Evolutionary conservation across 352 stramenopile species (phyloP).

Genomic region (Elongisporangium prolatum): DNA sequence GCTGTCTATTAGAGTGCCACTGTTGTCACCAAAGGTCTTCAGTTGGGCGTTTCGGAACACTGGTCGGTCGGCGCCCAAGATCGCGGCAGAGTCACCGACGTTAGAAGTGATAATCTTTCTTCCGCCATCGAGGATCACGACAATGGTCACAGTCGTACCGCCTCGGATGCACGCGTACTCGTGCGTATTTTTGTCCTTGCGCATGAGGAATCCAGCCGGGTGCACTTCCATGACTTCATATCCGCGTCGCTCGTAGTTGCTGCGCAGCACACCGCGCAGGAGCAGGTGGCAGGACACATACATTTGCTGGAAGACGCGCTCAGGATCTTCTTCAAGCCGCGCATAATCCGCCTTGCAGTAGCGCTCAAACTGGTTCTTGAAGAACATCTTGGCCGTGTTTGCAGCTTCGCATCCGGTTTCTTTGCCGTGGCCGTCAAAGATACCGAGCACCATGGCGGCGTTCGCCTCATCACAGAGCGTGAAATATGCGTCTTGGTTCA

Average conservation of each 20-base stretch:
- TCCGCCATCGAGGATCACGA: constrained; percentile 67
- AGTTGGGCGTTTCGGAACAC: constrained; percentile 24
- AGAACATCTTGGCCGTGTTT: constrained; percentile 49
- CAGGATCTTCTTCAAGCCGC: constrained; percentile 45
- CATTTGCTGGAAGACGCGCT: constrained; percentile 37
- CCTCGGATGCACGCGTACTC: constrained; percentile 79
- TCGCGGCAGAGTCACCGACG: constrained; percentile 70
- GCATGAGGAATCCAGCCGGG: constrained; percentile 56
- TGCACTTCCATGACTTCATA: constrained; percentile 56
- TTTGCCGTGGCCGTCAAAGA: constrained; percentile 86
- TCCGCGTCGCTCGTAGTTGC: constrained; percentile 53
- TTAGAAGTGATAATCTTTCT: constrained; percentile 76
- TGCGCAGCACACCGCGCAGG: constrained; percentile 58
- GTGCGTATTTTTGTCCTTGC: constrained; percentile 24
- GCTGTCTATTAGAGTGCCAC: constrained; percentile 5
- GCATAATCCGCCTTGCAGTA: constrained; percentile 40
- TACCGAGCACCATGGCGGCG: constrained; percentile 47
- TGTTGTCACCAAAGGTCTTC: constrained; percentile 17
- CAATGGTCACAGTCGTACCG: constrained; percentile 81
- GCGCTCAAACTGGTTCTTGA: constrained; percentile 54
- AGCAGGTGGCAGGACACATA: constrained; percentile 56
- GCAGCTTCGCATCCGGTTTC: constrained; percentile 72
- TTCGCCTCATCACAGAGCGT: constrained; percentile 36
- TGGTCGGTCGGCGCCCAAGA: constrained; percentile 26
- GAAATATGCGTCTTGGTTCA: constrained; percentile 91